These are phyloP conservation scores for Trypanosoma caninum DNA, from an alignment of 208 protist species.

Conservation along the genomic window DNA sequence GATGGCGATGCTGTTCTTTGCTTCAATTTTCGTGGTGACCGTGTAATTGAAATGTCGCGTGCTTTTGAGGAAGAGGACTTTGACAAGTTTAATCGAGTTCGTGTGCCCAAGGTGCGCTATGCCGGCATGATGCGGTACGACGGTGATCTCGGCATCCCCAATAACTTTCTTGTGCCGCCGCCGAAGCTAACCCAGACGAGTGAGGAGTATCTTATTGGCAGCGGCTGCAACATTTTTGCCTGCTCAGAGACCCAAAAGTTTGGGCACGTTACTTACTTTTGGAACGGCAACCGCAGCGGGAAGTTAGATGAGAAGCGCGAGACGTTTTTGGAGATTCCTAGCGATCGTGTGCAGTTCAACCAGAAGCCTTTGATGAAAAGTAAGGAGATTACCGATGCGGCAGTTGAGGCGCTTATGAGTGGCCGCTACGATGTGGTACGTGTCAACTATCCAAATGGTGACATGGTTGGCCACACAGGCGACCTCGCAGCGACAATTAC, in stretches of 20 bases:
- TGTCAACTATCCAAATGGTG: conserved; percentile 94
- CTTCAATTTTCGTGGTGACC: conserved; percentile 95
- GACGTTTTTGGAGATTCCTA: conserved; percentile 89
- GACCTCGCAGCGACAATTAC: conserved; percentile 81
- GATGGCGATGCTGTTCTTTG: conserved; percentile 94
- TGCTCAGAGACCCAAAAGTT: conserved; percentile 97
- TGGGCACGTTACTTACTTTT: conserved; percentile 97
- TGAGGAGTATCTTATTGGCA: conserved; percentile 88
- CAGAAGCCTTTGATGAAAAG: conserved; percentile 94
- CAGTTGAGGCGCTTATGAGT: conserved; percentile 89
- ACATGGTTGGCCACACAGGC: conserved; percentile 97
- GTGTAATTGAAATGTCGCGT: conserved; percentile 93
- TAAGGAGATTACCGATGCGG: conserved; percentile 86
- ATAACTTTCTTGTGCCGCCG: conserved; percentile 92
- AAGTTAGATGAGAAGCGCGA: conserved; percentile 88
- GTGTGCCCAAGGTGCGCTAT: conserved; percentile 89
- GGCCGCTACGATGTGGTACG: conserved; percentile 91
- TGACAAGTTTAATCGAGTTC: conserved; percentile 89
- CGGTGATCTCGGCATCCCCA: conserved; percentile 93
- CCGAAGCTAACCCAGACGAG: conserved; percentile 86
- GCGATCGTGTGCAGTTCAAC: conserved; percentile 92
- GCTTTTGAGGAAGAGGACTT: conserved; percentile 93
- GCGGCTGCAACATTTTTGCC: conserved; percentile 86
- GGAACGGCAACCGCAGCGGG: conserved; percentile 95
- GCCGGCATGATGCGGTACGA: conserved; percentile 96